Percentiles rank a stretch among this genome's conserved stretches.
Conservation (phyloP, 805 yeast genomes). For the Blastobotrys chiropterorum region DNA sequence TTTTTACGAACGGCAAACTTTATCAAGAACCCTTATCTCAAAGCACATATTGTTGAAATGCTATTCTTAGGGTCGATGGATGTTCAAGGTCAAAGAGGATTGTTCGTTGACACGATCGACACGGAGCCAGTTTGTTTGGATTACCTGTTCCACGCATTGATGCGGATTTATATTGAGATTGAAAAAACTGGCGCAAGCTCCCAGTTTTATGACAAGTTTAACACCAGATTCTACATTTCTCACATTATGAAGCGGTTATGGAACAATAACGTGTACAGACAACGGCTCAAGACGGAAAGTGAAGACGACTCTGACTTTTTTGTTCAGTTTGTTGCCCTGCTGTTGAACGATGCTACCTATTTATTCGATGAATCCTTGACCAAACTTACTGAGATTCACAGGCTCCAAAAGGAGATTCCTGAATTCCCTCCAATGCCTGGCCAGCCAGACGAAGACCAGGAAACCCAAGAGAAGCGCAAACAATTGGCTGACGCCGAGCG, state of each 20-base stretch:
- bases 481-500: conserved; percentile 57
- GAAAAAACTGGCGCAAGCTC: conserved; percentile 94
- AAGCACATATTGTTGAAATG: conserved; percentile 74
- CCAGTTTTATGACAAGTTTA: conserved; percentile 94
- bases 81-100: conserved; percentile 46
- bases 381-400: conserved; percentile 71
- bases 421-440: conserved; percentile 29
- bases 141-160: conserved; percentile 70
- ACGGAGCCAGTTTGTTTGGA: conserved; percentile 55
- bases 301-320: conserved; percentile 71
- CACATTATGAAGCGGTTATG: conserved; percentile 77
- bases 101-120: conserved; percentile 60
- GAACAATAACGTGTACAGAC: conserved; percentile 62
- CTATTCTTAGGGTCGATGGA: conserved; percentile 63
- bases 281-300: conserved; percentile 64
- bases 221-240: conserved; percentile 80
- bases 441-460: conserved; percentile 24
- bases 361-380: conserved; percentile 84
- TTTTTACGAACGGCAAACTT: conserved; percentile 58
- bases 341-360: conserved; percentile 91
- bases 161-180: conserved; percentile 88
- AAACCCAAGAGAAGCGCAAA: conserved; percentile 51
- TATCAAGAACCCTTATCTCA: conserved; percentile 90
- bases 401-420: conserved; percentile 55
- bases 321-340: conserved; percentile 85